Base-by-base conservation (phyloP, 1,139 yeast species). In the Nakaseomyces uthaithaninus region DNA sequence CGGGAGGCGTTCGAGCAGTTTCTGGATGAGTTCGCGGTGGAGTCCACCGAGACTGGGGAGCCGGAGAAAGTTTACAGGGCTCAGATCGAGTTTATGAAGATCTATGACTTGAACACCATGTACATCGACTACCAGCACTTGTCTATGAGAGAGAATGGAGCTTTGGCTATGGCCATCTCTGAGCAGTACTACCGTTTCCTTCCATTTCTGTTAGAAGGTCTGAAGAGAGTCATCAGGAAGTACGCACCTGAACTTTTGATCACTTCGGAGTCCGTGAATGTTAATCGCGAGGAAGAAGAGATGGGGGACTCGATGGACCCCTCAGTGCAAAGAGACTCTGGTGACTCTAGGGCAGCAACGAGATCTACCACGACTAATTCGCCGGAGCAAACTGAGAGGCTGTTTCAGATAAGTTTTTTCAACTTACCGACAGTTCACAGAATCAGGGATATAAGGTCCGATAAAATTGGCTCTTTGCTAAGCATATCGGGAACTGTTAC, bases 401-500 rank as follows among this genome's bases (percentile, higher is more conserved):
- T 84, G 12, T 84, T 91, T 59, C 96, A 87, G 59, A 80, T 93
- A 42, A 82, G 96, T 10, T 84, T 93, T 57, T 86, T 81, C 67
- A 87, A 87, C 57, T 64, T 91, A 47, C 95, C 97, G 1, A 68
- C 86, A 1, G 73, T 83, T 15, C 77, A 84, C 57, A 74, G 95
- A 60, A 83, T 91, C 51, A 76, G 99, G 56, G 98, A 91, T 55
- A 72, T 91, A 43, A 74, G 93, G 53, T 84, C 96, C 2, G 94
- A 85, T 52, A 81, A 81, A 51, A 83, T 91, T 45, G 99, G 98
- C 14, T 71, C 84, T 7, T 70, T 91, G 47, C 72, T 86, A 68
- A 71, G 94, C 10, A 83, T 91, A 27, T 80, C 93, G 27, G 99
- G 98, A 38, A 93, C 99, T 0, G 95, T 93, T 2, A 91, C 98